Percentiles rank a stretch among this genome's conserved stretches.
Conservation (phyloP, 2,329 filamentous ascomycete genomes). For the Exophiala sideris region DNA sequence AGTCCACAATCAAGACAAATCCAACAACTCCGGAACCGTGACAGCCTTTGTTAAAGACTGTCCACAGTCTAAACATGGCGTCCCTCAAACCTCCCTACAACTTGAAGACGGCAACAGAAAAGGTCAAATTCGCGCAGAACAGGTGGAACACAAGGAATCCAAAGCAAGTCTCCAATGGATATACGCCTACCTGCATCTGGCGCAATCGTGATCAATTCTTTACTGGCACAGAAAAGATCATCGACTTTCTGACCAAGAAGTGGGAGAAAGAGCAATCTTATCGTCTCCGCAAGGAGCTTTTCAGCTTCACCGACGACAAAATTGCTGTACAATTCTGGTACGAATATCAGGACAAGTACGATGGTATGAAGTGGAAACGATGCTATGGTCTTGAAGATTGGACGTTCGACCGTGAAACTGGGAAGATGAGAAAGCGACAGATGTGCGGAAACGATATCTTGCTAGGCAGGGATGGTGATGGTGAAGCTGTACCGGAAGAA, state of each 20-base stretch:
- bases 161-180: conserved; percentile 63
- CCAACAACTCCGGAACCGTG: too few relatives aligned
- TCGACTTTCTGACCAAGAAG: conserved; percentile 66
- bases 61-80: conserved; percentile 32
- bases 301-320: conserved; percentile 47
- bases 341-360: conserved; percentile 66
- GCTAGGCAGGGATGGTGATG: conserved; percentile 41
- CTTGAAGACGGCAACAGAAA: conserved; percentile 64
- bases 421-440: conserved; percentile 47
- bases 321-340: conserved; percentile 93
- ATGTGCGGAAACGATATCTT: conserved; percentile 49
- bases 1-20: too few relatives aligned
- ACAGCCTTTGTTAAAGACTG: background rate
- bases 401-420: conserved; percentile 40
- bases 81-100: conserved; percentile 66
- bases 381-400: conserved; percentile 69
- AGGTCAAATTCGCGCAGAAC: conserved; percentile 81
- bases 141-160: conserved; percentile 76
- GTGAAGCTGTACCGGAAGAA: conserved; percentile 28
- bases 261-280: conserved; percentile 72
- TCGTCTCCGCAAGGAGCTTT: conserved; percentile 76
- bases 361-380: conserved; percentile 71
- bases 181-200: conserved; percentile 76
- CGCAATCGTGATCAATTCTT: conserved; percentile 72
- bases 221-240: conserved; percentile 61